Evolutionary conservation across 2,329 filamentous ascomycete species (phyloP).

Genomic region (Ophiobolus disseminans): DNA sequence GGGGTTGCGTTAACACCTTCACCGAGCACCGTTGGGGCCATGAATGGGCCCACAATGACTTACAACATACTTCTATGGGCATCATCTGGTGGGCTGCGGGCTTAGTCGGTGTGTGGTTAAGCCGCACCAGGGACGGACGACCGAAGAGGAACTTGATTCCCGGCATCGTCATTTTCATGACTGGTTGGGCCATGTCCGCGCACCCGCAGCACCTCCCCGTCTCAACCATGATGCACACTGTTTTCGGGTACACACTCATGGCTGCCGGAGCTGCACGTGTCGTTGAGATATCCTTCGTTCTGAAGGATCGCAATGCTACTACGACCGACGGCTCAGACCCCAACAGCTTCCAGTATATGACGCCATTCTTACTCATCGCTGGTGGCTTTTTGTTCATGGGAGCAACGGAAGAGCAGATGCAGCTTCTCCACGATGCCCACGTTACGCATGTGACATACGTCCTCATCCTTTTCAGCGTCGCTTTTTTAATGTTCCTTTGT

Average conservation of each 20-base stretch:
- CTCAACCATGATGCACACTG: constrained; percentile 84
- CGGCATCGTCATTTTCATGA: constrained; percentile 87
- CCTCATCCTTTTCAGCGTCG: constrained; percentile 86
- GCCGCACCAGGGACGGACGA: constrained; percentile 78
- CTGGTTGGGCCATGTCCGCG: constrained; percentile 93
- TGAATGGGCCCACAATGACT: constrained; percentile 88
- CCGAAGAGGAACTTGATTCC: constrained; percentile 94
- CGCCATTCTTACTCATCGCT: constrained; percentile 81
- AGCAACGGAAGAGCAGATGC: constrained; percentile 96
- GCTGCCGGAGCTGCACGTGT: constrained; percentile 82
- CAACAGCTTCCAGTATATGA: constrained; percentile 75
- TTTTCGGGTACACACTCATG: constrained; percentile 97
- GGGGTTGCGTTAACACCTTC: constrained; percentile 98
- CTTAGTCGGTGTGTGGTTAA: constrained; percentile 90
- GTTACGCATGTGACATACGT: constrained; percentile 93
- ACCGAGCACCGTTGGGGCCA: constrained; percentile 95
- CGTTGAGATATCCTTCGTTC: constrained; percentile 88
- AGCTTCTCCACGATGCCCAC: constrained; percentile 72
- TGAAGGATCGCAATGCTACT: constrained; percentile 72
- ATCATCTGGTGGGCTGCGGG: constrained; percentile 98
- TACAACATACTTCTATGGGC: constrained; percentile 99
- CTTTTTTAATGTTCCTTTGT: constrained; percentile 90
- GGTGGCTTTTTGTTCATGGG: constrained; percentile 98
- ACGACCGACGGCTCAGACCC: constrained; percentile 72
- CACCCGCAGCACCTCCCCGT: constrained; percentile 85